Evolutionary conservation across 805 yeast genomes (phyloP).

Genomic region (Cyberlindnera samutprakarnensis): DNA sequence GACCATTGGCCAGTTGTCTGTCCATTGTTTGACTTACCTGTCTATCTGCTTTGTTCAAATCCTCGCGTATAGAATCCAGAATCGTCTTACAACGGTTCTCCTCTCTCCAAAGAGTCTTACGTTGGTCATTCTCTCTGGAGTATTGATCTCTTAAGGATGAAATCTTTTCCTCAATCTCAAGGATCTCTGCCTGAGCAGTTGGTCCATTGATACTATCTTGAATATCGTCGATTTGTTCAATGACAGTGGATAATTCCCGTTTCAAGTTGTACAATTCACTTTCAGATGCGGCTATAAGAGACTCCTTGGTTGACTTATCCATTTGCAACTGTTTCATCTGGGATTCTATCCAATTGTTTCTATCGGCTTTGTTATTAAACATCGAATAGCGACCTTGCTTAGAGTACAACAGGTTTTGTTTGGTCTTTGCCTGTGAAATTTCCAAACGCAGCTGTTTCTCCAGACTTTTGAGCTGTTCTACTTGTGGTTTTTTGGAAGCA

Average conservation of each 20-base stretch:
- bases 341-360: conserved; percentile 57
- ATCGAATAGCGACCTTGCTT: conserved; percentile 65
- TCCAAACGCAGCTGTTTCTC: conserved; percentile 35
- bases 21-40: conserved; percentile 68
- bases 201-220: conserved; percentile 32
- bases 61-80: conserved; percentile 45
- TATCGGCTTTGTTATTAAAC: conserved; percentile 45
- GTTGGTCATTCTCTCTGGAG: conserved; percentile 46
- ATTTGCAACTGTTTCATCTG: conserved; percentile 37
- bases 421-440: conserved; percentile 36
- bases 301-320: conserved; percentile 16
- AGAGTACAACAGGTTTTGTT: conserved; percentile 53
- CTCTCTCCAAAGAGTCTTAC: conserved; percentile 73
- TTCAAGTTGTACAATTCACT: conserved; percentile 6
- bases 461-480: conserved; percentile 28
- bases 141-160: conserved; percentile 34
- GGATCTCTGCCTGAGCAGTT: conserved; percentile 21
- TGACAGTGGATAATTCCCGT: conserved; percentile 17
- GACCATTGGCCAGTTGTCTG: conserved; percentile 59
- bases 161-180: conserved; percentile 12
- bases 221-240: conserved; percentile 26
- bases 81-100: conserved; percentile 60
- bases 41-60: conserved; percentile 50
- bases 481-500: conserved; percentile 30
- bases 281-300: conserved; percentile 20